Evolutionary conservation across 768 basidiomycete genomes (phyloP).

Genomic region (Amanita brunnescens): DNA sequence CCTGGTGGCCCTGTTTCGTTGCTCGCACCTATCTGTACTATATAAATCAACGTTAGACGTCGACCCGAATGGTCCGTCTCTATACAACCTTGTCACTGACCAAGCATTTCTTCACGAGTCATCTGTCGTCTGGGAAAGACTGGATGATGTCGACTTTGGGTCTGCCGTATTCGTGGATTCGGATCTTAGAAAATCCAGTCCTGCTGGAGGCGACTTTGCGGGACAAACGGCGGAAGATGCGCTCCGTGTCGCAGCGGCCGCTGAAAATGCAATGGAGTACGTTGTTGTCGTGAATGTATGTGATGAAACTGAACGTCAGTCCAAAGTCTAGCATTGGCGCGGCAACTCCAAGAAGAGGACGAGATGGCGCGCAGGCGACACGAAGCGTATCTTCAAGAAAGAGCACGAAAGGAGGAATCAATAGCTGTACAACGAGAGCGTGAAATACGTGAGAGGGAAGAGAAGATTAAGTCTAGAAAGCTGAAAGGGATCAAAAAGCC

Average conservation of each 20-base stretch:
- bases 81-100: slow-evolving; percentile 85
- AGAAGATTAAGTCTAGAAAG: slow-evolving; percentile 21
- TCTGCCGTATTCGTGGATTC: slow-evolving; percentile 74
- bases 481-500: slow-evolving; percentile 30
- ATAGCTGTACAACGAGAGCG: slow-evolving; percentile 17
- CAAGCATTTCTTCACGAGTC: slow-evolving; percentile 70
- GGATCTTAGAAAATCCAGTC: slow-evolving; percentile 51
- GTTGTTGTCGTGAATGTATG: slow-evolving; percentile 16
- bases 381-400: slow-evolving; percentile 21
- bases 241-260: slow-evolving; percentile 36
- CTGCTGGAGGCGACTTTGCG: slow-evolving; percentile 76
- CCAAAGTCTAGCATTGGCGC: slow-evolving; percentile 57
- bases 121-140: slow-evolving; percentile 82
- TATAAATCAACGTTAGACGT: slow-evolving; percentile 44
- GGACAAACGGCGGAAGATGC: slow-evolving; percentile 61
- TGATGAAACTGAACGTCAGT: slow-evolving; percentile 2
- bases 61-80: slow-evolving; percentile 24
- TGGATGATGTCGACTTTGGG: slow-evolving; percentile 82
- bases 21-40: slow-evolving; percentile 82
- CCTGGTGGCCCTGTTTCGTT: slow-evolving; percentile 84
- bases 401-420: slow-evolving; percentile 15
- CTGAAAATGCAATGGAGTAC: slow-evolving; percentile 50
- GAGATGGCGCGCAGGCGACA: slow-evolving; percentile 33
- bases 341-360: slow-evolving; percentile 76
- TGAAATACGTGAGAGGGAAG: slow-evolving; percentile 19